Base-by-base conservation (phyloP, 2,329 filamentous ascomycete genomes). In the Colletotrichum sp. region DNA sequence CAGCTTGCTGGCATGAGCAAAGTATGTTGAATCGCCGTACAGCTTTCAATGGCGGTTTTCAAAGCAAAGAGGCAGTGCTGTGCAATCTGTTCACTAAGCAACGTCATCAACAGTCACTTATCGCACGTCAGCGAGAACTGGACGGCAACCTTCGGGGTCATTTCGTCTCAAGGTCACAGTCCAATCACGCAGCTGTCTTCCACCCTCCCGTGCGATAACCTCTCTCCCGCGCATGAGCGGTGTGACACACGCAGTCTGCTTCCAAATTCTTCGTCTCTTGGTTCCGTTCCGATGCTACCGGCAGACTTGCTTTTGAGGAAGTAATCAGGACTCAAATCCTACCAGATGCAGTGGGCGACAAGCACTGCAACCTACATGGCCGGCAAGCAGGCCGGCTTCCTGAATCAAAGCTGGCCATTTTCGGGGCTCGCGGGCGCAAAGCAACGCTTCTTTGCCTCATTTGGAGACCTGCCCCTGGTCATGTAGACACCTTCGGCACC, bases 371-470 rank as follows among this genome's bases (percentile, higher is more conserved):
- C 55, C n/a, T 18, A 15, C 30, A 28, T 52, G 72, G 8, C 60
- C 60, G 60, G 60, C 72, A 49, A 26, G 44, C 59, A 66, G 36
- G 49, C 62, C 52, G 39, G 52, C 36, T 39, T 28, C 39, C 55
- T 63, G 69, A 44, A n/a, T 49, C 24, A 26, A 26, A 64, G 66
- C 26, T 62, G 32, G 59, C 36, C 57, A 62, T 30, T 21, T 21
- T 70, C 39, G 57, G 39, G 44, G 30, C 28, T 71, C 60, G 36
- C 68, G 72, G 72, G 68, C 72, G 72, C 52, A 75, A 30, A 21
- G 16, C 49, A 39, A 24, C 60, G 26, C 9, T 36, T 71, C 60
- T 49, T 75, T 71, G 21, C 72, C 68, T 34, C 24, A 66, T 66
- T 24, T 21, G 72, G 49, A 71, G 59, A 65, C 30, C 28, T 26